A percentile compares a stretch with the other conserved stretches of the same genome.
Conservation (phyloP, 352 stramenopile genomes). For the Pythium pectinolyticum region DNA sequence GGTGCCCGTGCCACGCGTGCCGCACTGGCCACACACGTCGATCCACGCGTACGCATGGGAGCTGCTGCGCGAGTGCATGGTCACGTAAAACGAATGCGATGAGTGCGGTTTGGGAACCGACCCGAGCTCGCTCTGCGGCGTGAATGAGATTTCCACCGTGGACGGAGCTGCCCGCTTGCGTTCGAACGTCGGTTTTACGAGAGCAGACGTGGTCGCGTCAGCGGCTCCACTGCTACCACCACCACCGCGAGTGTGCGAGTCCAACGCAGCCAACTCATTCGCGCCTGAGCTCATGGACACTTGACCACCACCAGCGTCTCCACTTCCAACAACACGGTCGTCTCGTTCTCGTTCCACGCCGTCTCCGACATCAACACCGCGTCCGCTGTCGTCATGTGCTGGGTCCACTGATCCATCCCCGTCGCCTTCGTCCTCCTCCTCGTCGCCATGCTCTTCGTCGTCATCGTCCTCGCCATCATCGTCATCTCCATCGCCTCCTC, state of each 20-base stretch:
- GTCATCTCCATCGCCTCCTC: slow-evolving; percentile 27
- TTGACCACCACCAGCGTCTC: too few species aligned
- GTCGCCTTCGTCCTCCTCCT: slow-evolving; percentile 12
- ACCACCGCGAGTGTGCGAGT: too few species aligned
- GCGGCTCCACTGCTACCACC: too few species aligned
- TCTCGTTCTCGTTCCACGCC: background rate
- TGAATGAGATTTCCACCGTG: slow-evolving; percentile 18
- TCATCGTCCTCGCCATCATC: slow-evolving; percentile 31
- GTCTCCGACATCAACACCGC: slow-evolving; percentile 8
- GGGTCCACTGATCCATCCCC: slow-evolving; percentile 26
- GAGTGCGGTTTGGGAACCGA: slow-evolving; percentile 51
- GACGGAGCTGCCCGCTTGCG: slow-evolving; percentile 1
- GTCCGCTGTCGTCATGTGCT: background rate
- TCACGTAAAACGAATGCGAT: slow-evolving; percentile 65
- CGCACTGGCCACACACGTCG: slow-evolving; percentile 91
- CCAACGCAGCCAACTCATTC: too few species aligned
- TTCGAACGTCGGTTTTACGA: slow-evolving; percentile 27
- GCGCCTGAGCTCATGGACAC: too few species aligned
- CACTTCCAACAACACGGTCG: too few species aligned
- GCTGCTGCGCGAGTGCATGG: slow-evolving; percentile 73
- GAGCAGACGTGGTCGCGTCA: slow-evolving; percentile 5
- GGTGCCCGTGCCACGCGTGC: slow-evolving; percentile 82
- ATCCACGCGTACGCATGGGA: slow-evolving; percentile 90
- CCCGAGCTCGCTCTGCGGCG: slow-evolving; percentile 68
- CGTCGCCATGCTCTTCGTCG: slow-evolving; percentile 26